A percentile compares a stretch with the other conserved stretches of the same genome.
Conservation (phyloP, 139 green algal genomes). For the Prasinococcaceae sp. region DNA sequence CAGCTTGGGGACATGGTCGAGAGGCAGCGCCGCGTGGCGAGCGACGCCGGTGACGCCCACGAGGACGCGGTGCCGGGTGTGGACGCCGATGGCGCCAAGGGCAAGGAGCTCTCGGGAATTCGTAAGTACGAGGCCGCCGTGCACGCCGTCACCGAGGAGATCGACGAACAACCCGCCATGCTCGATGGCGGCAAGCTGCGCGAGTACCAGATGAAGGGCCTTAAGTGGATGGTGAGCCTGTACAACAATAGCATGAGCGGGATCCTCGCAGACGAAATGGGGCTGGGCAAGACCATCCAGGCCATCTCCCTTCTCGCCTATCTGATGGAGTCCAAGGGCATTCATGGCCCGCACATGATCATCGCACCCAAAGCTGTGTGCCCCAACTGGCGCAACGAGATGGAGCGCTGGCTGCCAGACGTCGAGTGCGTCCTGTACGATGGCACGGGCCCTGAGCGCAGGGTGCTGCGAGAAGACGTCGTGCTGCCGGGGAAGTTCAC, state of each 20-base stretch:
- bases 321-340: slow-evolving; percentile 40
- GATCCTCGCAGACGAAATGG: slow-evolving; percentile 52
- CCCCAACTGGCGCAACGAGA: slow-evolving; percentile 48
- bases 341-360: slow-evolving; percentile 47
- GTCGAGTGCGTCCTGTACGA: slow-evolving; percentile 39
- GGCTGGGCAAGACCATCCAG: slow-evolving; percentile 21
- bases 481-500: slow-evolving; percentile 36
- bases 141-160: slow-evolving; percentile 10
- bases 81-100: background rate
- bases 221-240: slow-evolving; percentile 43
- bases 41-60: background rate
- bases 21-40: slow-evolving; percentile 13
- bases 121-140: slow-evolving; percentile 7
- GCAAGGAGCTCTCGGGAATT: no score
- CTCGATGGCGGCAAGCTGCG: slow-evolving; percentile 32
- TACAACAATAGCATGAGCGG: slow-evolving; percentile 53
- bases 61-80: background rate
- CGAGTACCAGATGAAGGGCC: slow-evolving; percentile 31
- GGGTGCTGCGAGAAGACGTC: slow-evolving; percentile 20
- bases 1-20: slow-evolving; percentile 43
- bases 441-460: slow-evolving; percentile 29
- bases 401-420: slow-evolving; percentile 37
- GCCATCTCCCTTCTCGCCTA: slow-evolving; percentile 37
- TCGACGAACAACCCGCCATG: slow-evolving; percentile 24
- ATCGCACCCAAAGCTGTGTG: slow-evolving; percentile 54